Conservation (phyloP, 2,329 filamentous ascomycete species). For the Penicillium sp. region DNA sequence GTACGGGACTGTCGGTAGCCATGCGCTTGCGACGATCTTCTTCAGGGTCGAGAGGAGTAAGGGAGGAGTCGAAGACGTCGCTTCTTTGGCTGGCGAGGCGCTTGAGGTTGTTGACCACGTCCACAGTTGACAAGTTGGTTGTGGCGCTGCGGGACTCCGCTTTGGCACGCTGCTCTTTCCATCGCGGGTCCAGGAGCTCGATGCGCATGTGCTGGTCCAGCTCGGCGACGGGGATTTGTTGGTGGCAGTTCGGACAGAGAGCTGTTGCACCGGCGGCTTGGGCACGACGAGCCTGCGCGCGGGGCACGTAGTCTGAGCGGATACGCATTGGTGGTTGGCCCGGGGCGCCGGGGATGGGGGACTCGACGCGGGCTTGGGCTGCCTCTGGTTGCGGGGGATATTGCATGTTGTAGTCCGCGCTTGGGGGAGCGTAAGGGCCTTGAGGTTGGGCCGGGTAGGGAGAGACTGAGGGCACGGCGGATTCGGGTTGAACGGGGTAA, state of each 20-base stretch:
- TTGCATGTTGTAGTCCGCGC: conserved; percentile 18
- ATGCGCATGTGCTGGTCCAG: conserved; percentile 92
- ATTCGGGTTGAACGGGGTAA: conserved; percentile 42
- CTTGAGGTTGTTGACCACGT: conserved; percentile 93
- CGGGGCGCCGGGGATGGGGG: conserved; percentile 68
- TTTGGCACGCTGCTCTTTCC: conserved; percentile 94
- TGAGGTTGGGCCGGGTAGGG: conserved; percentile 24
- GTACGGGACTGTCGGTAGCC: conserved; percentile 44
- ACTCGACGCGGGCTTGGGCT: conserved; percentile 59
- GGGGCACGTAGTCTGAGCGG: conserved; percentile 86
- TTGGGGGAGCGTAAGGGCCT: conserved; percentile 33
- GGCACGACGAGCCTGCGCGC: conserved; percentile 70
- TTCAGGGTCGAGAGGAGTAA: conserved; percentile 62
- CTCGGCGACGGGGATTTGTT: conserved; percentile 82
- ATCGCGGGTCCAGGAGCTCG: conserved; percentile 86
- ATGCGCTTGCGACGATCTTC: conserved; percentile 74
- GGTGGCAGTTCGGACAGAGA: conserved; percentile 88
- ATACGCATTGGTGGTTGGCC: conserved; percentile 72
- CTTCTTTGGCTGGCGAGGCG: conserved; percentile 84
- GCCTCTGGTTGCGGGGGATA: conserved; percentile 58
- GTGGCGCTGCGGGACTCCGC: conserved; percentile 79
- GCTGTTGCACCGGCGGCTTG: conserved; percentile 62
- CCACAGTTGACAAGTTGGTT: conserved; percentile 79
- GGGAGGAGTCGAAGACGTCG: conserved; percentile 73
- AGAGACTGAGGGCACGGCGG: conserved; percentile 30